These are phyloP conservation scores for Limonium bicolor DNA, from an alignment of 148 eudicot genomes.

Conservation along the genomic window DNA sequence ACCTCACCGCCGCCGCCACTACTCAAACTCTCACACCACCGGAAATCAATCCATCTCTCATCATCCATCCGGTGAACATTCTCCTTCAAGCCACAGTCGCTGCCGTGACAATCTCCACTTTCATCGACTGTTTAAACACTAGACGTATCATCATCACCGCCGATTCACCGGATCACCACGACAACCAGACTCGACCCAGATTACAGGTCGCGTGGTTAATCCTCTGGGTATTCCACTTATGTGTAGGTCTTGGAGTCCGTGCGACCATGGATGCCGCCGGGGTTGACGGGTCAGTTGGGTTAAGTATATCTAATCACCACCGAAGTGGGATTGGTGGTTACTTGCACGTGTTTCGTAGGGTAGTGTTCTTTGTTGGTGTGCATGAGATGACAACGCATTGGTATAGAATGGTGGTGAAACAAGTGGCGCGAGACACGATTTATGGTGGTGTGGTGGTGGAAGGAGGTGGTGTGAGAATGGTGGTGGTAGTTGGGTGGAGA, in stretches of 20 bases:
- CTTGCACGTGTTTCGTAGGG: conserved; percentile 16
- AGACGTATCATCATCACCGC: conserved; percentile 22
- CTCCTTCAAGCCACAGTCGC: conserved; percentile 20
- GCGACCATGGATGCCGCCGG: conserved; percentile 30
- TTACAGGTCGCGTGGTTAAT: conserved; percentile 41
- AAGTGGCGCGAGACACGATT: conserved; percentile 59
- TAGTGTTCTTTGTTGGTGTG: conserved; percentile 54
- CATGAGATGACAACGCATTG: conserved; percentile 65
- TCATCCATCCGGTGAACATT: conserved; percentile 17
- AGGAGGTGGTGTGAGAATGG: conserved; percentile 43
- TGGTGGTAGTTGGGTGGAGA: conserved; percentile 45
- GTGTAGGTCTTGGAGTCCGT: conserved; percentile 48
- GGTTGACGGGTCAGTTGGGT: conserved; percentile 28
- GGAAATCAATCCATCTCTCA: conserved; percentile 4
- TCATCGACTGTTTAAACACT: conserved; percentile 24
- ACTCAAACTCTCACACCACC: conserved; percentile 5
- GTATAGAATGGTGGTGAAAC: conserved; percentile 47
- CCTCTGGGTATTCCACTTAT: conserved; percentile 38
- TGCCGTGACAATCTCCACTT: conserved; percentile 36
- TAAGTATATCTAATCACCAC: background rate
- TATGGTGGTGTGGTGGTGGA: conserved; percentile 31
- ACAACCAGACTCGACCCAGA: conserved; percentile 9
- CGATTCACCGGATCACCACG: conserved; percentile 20
- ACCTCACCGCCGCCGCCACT: conserved; percentile 12
- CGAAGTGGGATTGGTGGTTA: background rate